These are phyloP conservation scores for Candida mattraensis DNA, from an alignment of 805 yeast species.

Conservation along the genomic window DNA sequence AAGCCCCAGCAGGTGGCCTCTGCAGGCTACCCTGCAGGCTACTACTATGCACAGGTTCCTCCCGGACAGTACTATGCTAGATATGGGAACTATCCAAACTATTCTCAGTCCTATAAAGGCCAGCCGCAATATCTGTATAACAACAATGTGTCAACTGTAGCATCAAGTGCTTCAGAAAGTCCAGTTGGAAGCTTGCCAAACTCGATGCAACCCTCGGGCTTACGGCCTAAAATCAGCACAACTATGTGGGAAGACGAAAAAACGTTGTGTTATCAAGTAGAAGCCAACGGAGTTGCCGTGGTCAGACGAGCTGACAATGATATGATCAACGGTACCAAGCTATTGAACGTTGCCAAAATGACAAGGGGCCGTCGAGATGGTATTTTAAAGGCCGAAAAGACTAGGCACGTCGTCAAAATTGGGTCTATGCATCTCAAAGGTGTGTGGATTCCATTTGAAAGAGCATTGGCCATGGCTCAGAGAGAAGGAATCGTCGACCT, in stretches of 20 bases:
- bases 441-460: conserved; percentile 74
- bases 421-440: conserved; percentile 78
- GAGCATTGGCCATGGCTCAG: conserved; percentile 69
- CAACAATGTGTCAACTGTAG: conserved; percentile 8
- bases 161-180: conserved; percentile 6
- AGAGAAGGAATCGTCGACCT: conserved; percentile 62
- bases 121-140: conserved; percentile 16
- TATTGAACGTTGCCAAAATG: conserved; percentile 70
- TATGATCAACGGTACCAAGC: conserved; percentile 71
- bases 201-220: conserved; percentile 31
- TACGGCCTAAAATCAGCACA: conserved; percentile 53
- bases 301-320: conserved; percentile 71
- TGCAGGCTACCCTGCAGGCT: conserved; percentile 10
- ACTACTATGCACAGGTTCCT: conserved; percentile 16
- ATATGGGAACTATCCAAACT: conserved; percentile 18
- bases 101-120: conserved; percentile 16
- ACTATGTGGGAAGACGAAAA: conserved; percentile 79
- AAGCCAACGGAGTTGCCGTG: conserved; percentile 64
- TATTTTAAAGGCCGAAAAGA: conserved; percentile 63
- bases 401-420: conserved; percentile 67
- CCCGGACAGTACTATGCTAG: conserved; percentile 17
- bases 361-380: conserved; percentile 75
- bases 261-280: conserved; percentile 71
- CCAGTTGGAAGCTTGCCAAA: conserved; percentile 16
- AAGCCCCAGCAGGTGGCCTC: conserved; percentile 16